Percentiles rank a stretch among this genome's conserved stretches.
Evolutionary conservation across 345 rosid species (phyloP).

Genomic region (Lepidium africanum): DNA sequence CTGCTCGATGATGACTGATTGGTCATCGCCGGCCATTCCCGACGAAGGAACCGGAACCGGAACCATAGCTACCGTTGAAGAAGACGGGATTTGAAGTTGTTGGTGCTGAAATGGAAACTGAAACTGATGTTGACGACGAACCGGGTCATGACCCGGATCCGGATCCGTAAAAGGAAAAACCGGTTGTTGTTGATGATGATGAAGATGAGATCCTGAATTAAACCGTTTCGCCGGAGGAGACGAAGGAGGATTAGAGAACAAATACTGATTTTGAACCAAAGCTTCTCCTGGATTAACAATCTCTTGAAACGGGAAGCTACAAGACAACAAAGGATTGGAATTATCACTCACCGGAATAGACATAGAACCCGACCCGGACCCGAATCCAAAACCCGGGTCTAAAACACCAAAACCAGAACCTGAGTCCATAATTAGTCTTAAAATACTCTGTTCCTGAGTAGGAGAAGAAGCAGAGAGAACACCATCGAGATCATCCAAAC

Average conservation of each 20-base stretch:
- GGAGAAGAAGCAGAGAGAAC: slow-evolving; percentile 50
- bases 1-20: slow-evolving; percentile 64
- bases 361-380: slow-evolving; percentile 31
- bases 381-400: slow-evolving; percentile 58
- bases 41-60: neutral
- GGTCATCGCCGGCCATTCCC: slow-evolving; percentile 50
- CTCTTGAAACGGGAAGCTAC: slow-evolving; percentile 33
- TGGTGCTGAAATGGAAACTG: slow-evolving; percentile 33
- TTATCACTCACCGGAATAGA: slow-evolving; percentile 6
- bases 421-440: slow-evolving; percentile 63
- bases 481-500: slow-evolving; percentile 57
- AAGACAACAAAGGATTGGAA: slow-evolving; percentile 20
- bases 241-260: slow-evolving; percentile 36
- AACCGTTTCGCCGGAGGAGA: slow-evolving; percentile 45
- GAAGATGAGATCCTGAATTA: slow-evolving; percentile 26
- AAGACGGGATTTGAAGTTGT: slow-evolving; percentile 18
- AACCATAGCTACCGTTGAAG: slow-evolving; percentile 11
- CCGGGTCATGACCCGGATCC: slow-evolving; percentile 42
- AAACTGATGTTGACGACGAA: slow-evolving; percentile 37
- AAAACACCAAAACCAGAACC: slow-evolving; percentile 52
- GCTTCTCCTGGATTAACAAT: slow-evolving; percentile 37
- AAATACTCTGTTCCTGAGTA: slow-evolving; percentile 54
- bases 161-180: slow-evolving; percentile 31
- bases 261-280: slow-evolving; percentile 32
- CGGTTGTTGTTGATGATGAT: slow-evolving; percentile 1